Base-by-base conservation (phyloP, 1,284 basidiomycete genomes). In the Irpex sp. region DNA sequence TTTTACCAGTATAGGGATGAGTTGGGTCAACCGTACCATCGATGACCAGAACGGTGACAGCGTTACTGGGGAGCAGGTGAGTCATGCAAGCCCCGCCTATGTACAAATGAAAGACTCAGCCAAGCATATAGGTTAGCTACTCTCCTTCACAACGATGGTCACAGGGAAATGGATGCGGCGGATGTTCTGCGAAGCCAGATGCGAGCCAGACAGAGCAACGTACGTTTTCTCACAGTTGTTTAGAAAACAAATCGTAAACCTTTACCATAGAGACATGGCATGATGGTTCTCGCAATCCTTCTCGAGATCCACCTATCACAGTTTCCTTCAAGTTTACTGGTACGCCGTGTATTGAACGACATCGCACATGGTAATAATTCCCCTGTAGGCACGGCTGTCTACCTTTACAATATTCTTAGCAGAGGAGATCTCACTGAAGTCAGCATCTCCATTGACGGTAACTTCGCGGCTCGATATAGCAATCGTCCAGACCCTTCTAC, bases 291-390 rank as follows among this genome's bases (percentile, higher is more conserved):
- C 46, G 43, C 19, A 36, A n/a, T 9, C 61, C 61, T 7, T 7
- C 15, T 33, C 37, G 51, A 13, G 57, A 62, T 31, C 21, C 33
- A n/a, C 57, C 57, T 36, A 57, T 58, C 9, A n/a, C 55, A 43
- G 35, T 62, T 33, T 46, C 61, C 5, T 49, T 62, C 39, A 58
- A 26, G 7, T 62, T 62, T 46, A 62, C 57, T 8, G 61, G 61
- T 62, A 21, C 17, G 7, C 26, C 39, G 6, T 35, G 9, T 8
- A 35, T 13, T 6, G 13, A 19, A n/a, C 33, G 35, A 3, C 19
- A 3, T n/a, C 15, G 3, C 17, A 36, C 17, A 2, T 43, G 31
- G 36, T 31, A 43, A 9, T 15, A 11, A 9, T 11, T 43, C 15
- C 15, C 5, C 11, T 43, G 11, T 43, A 62, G 61, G 61, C 6